Conservation (phyloP, 169 alveolate genomes). For the Cryptosporidium muris region DNA sequence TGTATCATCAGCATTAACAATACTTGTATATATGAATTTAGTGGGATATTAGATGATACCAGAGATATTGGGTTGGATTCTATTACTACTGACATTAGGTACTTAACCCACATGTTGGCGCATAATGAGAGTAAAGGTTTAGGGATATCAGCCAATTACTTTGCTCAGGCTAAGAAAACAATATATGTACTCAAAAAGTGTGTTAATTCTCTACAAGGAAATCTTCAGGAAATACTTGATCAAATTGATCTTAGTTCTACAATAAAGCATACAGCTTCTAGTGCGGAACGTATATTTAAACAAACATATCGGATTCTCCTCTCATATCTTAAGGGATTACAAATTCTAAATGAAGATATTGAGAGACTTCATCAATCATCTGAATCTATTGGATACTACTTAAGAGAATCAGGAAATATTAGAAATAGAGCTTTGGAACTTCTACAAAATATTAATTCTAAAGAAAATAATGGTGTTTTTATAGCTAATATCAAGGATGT, state of each 20-base stretch:
- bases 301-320: conserved; percentile 22
- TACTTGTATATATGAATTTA: too few relatives aligned
- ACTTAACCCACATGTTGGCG: conserved; percentile 33
- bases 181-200: conserved; percentile 54
- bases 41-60: conserved; percentile 7
- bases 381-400: conserved; percentile 38
- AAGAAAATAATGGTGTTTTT: conserved; percentile 52
- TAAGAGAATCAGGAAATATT: conserved; percentile 29
- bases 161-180: conserved; percentile 29
- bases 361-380: conserved; percentile 31
- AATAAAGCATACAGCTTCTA: conserved; percentile 31
- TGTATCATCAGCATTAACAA: too few relatives aligned
- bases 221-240: conserved; percentile 55
- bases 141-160: conserved; percentile 31
- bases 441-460: conserved; percentile 44
- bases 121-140: conserved; percentile 48
- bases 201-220: conserved; percentile 20
- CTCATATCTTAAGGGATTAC: conserved; percentile 22
- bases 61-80: conserved; percentile 32
- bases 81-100: conserved; percentile 54
- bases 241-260: conserved; percentile 64
- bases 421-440: conserved; percentile 35
- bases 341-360: conserved; percentile 47
- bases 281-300: conserved; percentile 41
- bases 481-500: conserved; percentile 48